phyloP scores from a whole-genome alignment of 2,329 filamentous ascomycete species.

The Chaetomiaceae sp. region DNA sequence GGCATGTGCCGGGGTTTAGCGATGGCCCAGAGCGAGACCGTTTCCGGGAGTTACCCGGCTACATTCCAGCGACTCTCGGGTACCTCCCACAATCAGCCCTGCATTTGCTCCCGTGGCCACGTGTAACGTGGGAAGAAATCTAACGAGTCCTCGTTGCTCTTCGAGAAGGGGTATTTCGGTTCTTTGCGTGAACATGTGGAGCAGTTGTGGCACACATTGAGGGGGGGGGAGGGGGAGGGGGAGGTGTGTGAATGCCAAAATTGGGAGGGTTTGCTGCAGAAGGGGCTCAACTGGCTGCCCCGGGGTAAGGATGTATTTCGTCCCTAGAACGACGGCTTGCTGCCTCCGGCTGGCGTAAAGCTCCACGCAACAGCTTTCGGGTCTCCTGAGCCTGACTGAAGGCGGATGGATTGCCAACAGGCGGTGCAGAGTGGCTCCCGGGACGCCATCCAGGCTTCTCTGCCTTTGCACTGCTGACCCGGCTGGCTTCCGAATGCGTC shows the following conservation, averaged over 20 bases:
- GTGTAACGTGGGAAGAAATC: slow-evolving; percentile 13
- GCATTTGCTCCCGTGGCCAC: slow-evolving; percentile 7
- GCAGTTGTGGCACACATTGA: no score
- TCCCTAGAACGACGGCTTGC: slow-evolving; percentile 17
- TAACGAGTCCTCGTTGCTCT: slow-evolving; percentile 19
- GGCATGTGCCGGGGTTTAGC: slow-evolving; percentile 13
- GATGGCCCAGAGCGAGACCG: slow-evolving; percentile 14
- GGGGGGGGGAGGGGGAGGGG: no score
- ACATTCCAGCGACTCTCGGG: slow-evolving; percentile 25
- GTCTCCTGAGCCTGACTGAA: slow-evolving; percentile 18
- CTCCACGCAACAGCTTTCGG: slow-evolving; percentile 5
- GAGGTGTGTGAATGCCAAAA: background rate
- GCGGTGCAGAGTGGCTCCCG: slow-evolving; percentile 15
- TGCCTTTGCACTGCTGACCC: slow-evolving; percentile 15
- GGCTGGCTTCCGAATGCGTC: slow-evolving; percentile 27
- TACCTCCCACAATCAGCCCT: slow-evolving; percentile 20
- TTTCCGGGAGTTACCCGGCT: slow-evolving; percentile 25
- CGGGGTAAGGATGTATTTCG: slow-evolving; percentile 5
- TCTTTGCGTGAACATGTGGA: slow-evolving; percentile 28
- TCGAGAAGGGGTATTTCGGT: slow-evolving; percentile 24
- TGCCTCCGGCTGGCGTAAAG: slow-evolving; percentile 8
- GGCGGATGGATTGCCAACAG: slow-evolving; percentile 21
- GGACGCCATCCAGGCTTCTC: slow-evolving; percentile 17
- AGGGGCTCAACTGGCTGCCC: slow-evolving; percentile 7
- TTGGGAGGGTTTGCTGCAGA: slow-evolving; percentile 6